Conservation (phyloP, 2,329 filamentous ascomycete species). For the Keithomyces neogunnii region DNA sequence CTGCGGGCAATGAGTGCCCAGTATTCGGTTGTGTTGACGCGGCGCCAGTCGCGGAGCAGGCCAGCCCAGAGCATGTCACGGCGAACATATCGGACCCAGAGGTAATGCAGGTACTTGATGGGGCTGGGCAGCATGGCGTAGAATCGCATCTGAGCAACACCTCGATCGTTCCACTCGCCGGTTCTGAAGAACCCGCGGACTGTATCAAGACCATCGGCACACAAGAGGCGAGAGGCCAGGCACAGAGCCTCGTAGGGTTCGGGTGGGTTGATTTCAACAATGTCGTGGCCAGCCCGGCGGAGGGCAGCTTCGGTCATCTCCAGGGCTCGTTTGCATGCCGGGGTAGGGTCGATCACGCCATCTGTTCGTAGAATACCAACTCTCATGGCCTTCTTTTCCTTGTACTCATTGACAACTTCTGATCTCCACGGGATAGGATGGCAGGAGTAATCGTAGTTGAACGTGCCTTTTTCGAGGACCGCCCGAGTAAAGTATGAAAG, state of each 20-base stretch:
- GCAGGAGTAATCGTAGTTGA: slow-evolving; percentile 80
- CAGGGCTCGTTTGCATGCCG: slow-evolving; percentile 72
- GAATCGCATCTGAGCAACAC: slow-evolving; percentile 64
- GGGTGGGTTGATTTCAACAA: slow-evolving; percentile 56
- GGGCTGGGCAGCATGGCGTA: slow-evolving; percentile 66
- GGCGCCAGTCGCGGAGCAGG: slow-evolving; percentile 63
- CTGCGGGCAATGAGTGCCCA: slow-evolving; percentile 73
- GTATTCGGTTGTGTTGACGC: slow-evolving; percentile 67
- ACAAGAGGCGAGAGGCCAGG: slow-evolving; percentile 72
- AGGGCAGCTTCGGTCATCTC: slow-evolving; percentile 63
- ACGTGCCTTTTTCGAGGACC: slow-evolving; percentile 73
- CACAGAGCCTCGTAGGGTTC: slow-evolving; percentile 66
- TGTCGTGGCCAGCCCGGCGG: slow-evolving; percentile 63
- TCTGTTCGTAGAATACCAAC: slow-evolving; percentile 74
- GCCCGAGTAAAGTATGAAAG: slow-evolving; percentile 75
- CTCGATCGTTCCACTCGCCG: slow-evolving; percentile 72
- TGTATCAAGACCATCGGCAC: slow-evolving; percentile 73
- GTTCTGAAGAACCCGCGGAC: slow-evolving; percentile 69
- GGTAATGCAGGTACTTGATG: slow-evolving; percentile 77
- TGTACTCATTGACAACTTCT: slow-evolving; percentile 49
- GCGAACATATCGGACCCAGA: slow-evolving; percentile 79
- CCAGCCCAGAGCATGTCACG: slow-evolving; percentile 71
- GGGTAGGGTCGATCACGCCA: slow-evolving; percentile 76
- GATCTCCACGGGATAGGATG: slow-evolving; percentile 76
- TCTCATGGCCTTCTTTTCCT: slow-evolving; percentile 53